These are phyloP conservation scores for Collybia sp. DNA, from an alignment of 768 basidiomycete species.

Conservation along the genomic window DNA sequence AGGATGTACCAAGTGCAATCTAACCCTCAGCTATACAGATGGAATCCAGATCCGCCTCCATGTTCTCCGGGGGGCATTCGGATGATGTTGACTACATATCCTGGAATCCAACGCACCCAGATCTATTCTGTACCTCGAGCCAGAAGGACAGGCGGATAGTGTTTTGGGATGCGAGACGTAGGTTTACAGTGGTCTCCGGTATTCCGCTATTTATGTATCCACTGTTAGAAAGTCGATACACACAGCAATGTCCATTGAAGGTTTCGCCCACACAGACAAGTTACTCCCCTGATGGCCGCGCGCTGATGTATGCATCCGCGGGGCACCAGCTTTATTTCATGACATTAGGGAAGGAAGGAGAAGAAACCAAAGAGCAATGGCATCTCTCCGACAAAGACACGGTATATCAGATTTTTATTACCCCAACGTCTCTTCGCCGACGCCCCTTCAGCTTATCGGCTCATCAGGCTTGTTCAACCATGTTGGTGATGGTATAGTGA, in stretches of 20 bases:
- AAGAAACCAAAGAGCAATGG: slow-evolving; percentile 47
- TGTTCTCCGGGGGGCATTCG: slow-evolving; percentile 66
- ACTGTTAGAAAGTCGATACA: slow-evolving; percentile 58
- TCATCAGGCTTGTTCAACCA: slow-evolving; percentile 77
- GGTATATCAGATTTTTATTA: slow-evolving; percentile 21
- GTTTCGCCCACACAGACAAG: slow-evolving; percentile 58
- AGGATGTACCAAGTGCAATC: no score
- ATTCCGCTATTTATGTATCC: neutral
- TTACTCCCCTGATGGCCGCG: slow-evolving; percentile 70
- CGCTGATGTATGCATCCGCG: slow-evolving; percentile 58
- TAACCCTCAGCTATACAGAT: slow-evolving; percentile 36
- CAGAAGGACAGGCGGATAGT: slow-evolving; percentile 70
- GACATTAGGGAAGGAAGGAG: slow-evolving; percentile 46
- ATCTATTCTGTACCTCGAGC: slow-evolving; percentile 77
- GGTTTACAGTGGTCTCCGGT: slow-evolving; percentile 15
- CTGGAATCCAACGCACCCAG: slow-evolving; percentile 85
- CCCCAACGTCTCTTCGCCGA: slow-evolving; percentile 1
- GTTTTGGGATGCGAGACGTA: slow-evolving; percentile 85
- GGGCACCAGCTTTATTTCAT: slow-evolving; percentile 60
- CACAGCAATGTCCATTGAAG: slow-evolving; percentile 57
- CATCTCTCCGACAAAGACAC: slow-evolving; percentile 43
- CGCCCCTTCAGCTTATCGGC: slow-evolving; percentile 37
- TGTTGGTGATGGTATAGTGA: slow-evolving; percentile 64
- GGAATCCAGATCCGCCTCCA: slow-evolving; percentile 61
- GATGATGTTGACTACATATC: slow-evolving; percentile 81